Evolutionary conservation across 2,329 filamentous ascomycete genomes (phyloP), one percentile per base, ranked within the genome.

Genomic region (Zymoseptoria pseudotritici): DNA sequence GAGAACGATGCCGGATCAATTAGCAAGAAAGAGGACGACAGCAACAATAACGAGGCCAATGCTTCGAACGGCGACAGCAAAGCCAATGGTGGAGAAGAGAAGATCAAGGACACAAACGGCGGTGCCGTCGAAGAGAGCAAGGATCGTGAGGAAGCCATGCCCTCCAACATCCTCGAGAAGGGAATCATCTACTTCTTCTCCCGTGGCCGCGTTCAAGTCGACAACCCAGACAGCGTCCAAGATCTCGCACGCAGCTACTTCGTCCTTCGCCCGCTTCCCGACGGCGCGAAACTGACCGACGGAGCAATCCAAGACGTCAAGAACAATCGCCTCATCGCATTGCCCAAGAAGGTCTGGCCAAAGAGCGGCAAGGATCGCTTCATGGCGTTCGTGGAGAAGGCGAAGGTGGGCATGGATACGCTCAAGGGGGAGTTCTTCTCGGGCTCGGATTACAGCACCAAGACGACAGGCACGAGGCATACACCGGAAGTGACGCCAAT

Each of bases 181-280:
- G 91, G 91, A 3, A 83, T 94, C 67, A 86, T 96, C 66, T 96
- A 96, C 79, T 96, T 96, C 80, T 95, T 96, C 78, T 87, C 88
- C 68, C 86, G 91, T 19, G 85, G 86, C 7, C 86, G 90, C 11
- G 89, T 96, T 46, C 84, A 85, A 55, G 81, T 89, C 24, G 83
- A 90, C 4, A 81, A 89, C 6, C 86, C 90, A 0, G 81, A 86
- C 19, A 80, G 82, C 53, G 79, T 93, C 1, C 76, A 82, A 50
- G 91, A 96, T 56, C 82, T 96, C 54, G 85, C 88, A 50, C 86
- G 90, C 54, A 91, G 83, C 63, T 93, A 88, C 76, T 86, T 96
- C 68, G 82, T 96, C 13, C 81, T 96, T 3, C 84, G 89, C 0
- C 91, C 91, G 0, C 77, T 93, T 3, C 84, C 82, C 0, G 76